phyloP scores from a whole-genome alignment of 352 stramenopile species.

The Globisporangium paddicum region DNA sequence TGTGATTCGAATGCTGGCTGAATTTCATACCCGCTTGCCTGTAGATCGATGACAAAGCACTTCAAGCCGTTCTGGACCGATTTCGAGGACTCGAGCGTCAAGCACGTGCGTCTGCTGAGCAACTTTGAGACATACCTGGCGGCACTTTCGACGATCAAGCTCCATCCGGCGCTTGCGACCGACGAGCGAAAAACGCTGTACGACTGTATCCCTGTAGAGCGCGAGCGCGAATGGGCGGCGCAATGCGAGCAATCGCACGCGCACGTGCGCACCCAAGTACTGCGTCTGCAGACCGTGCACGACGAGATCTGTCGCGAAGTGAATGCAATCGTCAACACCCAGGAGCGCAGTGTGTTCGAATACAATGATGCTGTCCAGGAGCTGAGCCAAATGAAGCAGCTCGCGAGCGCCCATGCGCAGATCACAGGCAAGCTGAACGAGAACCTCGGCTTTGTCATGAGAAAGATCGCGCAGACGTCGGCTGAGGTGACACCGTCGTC shows the following conservation, averaged over 20 bases:
- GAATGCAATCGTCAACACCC: constrained; percentile 34
- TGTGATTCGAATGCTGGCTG: not conserved
- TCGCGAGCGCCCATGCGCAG: constrained; percentile 35
- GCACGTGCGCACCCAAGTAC: constrained; percentile 57
- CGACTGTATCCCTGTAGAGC: constrained; percentile 79
- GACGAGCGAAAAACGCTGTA: constrained; percentile 60
- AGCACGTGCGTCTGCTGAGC: constrained; percentile 54
- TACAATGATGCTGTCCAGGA: constrained; percentile 41
- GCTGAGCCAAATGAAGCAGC: constrained; percentile 44
- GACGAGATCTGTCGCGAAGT: constrained; percentile 71
- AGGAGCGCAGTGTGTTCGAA: constrained; percentile 35
- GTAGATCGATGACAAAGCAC: constrained; percentile 71
- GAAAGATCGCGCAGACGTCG: constrained; percentile 63
- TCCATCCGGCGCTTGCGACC: constrained; percentile 63
- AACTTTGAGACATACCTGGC: constrained; percentile 71
- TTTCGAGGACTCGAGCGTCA: constrained; percentile 48
- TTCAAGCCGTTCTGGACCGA: constrained; percentile 81
- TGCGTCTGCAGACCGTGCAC: constrained; percentile 57
- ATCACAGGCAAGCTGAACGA: constrained; percentile 63
- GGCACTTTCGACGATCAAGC: constrained; percentile 43
- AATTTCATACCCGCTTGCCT: too few species aligned
- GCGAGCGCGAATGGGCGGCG: constrained; percentile 69
- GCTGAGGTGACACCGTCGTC: constrained; percentile 45
- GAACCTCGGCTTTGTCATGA: constrained; percentile 62
- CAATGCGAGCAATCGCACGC: constrained; percentile 78